Evolutionary conservation across 2,329 filamentous ascomycete species (phyloP).

Genomic region (Hypocrella siamensis): DNA sequence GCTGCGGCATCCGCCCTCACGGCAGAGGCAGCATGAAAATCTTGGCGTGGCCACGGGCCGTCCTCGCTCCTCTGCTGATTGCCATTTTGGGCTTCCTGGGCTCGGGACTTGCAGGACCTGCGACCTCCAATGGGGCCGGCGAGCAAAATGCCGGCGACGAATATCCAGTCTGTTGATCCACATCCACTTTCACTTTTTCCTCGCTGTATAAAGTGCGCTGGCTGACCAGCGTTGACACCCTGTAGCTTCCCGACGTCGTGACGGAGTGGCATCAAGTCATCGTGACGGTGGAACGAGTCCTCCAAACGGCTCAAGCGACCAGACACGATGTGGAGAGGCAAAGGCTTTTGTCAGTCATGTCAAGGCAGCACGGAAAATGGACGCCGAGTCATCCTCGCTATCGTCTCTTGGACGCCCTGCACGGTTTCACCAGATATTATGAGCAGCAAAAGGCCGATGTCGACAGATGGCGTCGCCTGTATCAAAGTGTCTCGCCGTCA

Average conservation of each 20-base stretch:
- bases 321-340: slow-evolving; percentile 16
- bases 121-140: no score
- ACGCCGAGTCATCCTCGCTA: slow-evolving; percentile 20
- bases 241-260: slow-evolving; percentile 1
- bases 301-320: slow-evolving; percentile 6
- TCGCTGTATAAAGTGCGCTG: not conserved
- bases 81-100: not conserved
- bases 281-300: slow-evolving; percentile 11
- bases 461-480: slow-evolving; percentile 17
- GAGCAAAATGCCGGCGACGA: not conserved
- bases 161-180: not conserved
- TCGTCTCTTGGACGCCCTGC: slow-evolving; percentile 22
- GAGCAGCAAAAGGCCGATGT: slow-evolving; percentile 20
- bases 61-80: not conserved
- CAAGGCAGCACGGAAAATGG: slow-evolving; percentile 14
- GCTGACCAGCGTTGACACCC: not conserved
- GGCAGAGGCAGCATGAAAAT: no score
- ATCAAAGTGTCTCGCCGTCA: slow-evolving; percentile 17
- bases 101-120: not conserved
- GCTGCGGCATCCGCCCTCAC: no score
- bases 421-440: slow-evolving; percentile 20
- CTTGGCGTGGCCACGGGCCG: not conserved
- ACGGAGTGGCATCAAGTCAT: slow-evolving; percentile 12
- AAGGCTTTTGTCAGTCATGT: slow-evolving; percentile 14
- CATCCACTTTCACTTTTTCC: not conserved